Conservation (phyloP, 345 rosid genomes). For the Firmiana major region DNA sequence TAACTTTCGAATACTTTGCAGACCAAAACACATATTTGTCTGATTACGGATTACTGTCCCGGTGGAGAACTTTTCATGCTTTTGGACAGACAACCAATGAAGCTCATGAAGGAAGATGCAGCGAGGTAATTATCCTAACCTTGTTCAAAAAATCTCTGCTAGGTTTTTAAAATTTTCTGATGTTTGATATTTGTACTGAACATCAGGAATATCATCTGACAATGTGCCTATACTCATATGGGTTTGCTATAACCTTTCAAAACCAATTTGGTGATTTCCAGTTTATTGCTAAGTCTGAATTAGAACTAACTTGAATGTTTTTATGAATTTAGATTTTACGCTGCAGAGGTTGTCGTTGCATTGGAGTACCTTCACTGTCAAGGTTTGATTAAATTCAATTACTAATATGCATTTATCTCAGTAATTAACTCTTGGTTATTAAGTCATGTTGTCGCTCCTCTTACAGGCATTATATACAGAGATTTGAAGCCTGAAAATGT, state of each 20-base stretch:
- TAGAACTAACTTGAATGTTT: constrained; percentile 10
- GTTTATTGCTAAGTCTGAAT: neutral
- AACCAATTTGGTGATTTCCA: neutral
- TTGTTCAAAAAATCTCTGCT: too few relatives aligned
- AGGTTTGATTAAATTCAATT: constrained; percentile 43
- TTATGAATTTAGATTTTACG: constrained; percentile 64
- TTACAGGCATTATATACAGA: constrained; percentile 80
- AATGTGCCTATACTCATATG: too few relatives aligned
- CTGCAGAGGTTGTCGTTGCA: constrained; percentile 82
- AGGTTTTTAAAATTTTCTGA: too few relatives aligned
- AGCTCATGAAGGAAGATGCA: constrained; percentile 91
- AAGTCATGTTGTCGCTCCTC: neutral
- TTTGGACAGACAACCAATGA: constrained; percentile 74
- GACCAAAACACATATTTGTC: constrained; percentile 94
- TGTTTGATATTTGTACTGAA: too few relatives aligned
- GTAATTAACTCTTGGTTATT: neutral
- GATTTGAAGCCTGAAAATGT: constrained; percentile 93
- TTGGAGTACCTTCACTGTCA: constrained; percentile 96
- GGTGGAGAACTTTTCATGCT: constrained; percentile 97
- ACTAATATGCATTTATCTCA: neutral
- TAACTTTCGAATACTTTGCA: constrained; percentile 35
- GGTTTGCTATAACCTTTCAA: too few relatives aligned
- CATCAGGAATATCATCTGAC: too few relatives aligned
- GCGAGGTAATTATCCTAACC: constrained; percentile 81
- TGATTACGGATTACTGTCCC: constrained; percentile 87